Evolutionary conservation across 345 rosid genomes (phyloP).

Genomic region (Heritiera fomes): DNA sequence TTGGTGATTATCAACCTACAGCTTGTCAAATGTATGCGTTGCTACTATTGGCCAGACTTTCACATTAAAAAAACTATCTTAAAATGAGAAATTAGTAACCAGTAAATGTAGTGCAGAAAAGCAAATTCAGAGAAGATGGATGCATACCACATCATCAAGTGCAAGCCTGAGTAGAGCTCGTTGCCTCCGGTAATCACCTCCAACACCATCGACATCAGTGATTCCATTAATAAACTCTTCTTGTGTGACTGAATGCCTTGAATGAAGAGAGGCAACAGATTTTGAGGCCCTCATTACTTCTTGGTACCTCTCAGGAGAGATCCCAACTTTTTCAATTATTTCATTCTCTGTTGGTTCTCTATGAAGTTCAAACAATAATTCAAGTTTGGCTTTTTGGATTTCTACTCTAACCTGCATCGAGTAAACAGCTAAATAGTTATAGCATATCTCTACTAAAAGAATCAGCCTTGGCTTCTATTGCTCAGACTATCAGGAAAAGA

Average conservation of each 20-base stretch:
- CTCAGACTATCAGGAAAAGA: not conserved
- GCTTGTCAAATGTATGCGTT: not conserved
- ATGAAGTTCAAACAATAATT: conserved; percentile 59
- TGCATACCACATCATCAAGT: conserved; percentile 86
- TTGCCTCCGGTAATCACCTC: conserved; percentile 63
- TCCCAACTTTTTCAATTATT: conserved; percentile 55
- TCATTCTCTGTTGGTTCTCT: conserved; percentile 79
- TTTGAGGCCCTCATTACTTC: conserved; percentile 78
- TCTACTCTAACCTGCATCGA: conserved; percentile 69
- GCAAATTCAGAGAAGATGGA: not conserved
- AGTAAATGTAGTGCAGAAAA: not conserved
- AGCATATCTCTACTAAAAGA: not conserved
- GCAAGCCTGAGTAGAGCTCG: conserved; percentile 94
- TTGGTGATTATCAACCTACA: not conserved
- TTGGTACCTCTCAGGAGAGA: conserved; percentile 77
- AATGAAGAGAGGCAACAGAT: conserved; percentile 72
- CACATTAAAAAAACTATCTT: too few species aligned
- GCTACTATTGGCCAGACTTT: too few species aligned
- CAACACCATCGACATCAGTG: conserved; percentile 71
- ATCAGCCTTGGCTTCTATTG: not conserved
- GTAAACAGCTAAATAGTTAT: conserved; percentile 16
- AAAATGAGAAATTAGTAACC: not conserved
- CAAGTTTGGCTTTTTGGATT: conserved; percentile 68
- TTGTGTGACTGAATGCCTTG: conserved; percentile 70
- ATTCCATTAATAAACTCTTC: conserved; percentile 82